Evolutionary conservation across 805 yeast genomes (phyloP).

Genomic region (Ogataea sp.): DNA sequence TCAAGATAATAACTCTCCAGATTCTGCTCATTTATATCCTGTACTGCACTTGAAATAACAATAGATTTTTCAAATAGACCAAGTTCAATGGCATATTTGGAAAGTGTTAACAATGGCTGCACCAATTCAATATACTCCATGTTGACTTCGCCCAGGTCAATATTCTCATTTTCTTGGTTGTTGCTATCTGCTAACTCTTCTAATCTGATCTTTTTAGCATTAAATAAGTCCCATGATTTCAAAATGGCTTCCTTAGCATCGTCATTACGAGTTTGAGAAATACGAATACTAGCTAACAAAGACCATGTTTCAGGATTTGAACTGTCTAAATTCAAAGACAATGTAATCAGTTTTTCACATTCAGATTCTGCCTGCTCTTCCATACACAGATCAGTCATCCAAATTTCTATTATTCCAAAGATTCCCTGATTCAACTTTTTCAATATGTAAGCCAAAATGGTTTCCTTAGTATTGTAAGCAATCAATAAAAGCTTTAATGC

Average conservation of each 20-base stretch:
- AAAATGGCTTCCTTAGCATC: slow-evolving; percentile 67
- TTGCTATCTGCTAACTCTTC: slow-evolving; percentile 30
- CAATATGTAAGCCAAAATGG: slow-evolving; percentile 30
- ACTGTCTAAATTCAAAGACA: slow-evolving; percentile 50
- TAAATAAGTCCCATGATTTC: slow-evolving; percentile 68
- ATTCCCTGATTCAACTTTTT: slow-evolving; percentile 69
- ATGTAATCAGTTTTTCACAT: slow-evolving; percentile 65
- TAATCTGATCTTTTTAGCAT: slow-evolving; percentile 37
- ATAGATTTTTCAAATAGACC: slow-evolving; percentile 61
- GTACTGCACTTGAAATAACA: slow-evolving; percentile 54
- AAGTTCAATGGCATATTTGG: slow-evolving; percentile 72
- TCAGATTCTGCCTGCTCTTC: slow-evolving; percentile 76
- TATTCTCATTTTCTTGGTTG: slow-evolving; percentile 17
- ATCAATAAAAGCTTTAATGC: slow-evolving; percentile 15
- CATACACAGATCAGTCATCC: slow-evolving; percentile 98
- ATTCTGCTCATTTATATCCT: slow-evolving; percentile 78
- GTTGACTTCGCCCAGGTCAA: slow-evolving; percentile 34
- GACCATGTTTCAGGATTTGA: slow-evolving; percentile 77
- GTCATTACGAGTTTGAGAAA: slow-evolving; percentile 68
- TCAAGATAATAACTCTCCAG: slow-evolving; percentile 78
- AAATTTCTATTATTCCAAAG: slow-evolving; percentile 81
- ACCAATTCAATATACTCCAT: slow-evolving; percentile 56
- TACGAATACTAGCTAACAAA: slow-evolving; percentile 75
- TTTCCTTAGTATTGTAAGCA: slow-evolving; percentile 19
- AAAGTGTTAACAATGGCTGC: slow-evolving; percentile 65